Percentiles rank a stretch among this genome's conserved stretches.
phyloP scores from a whole-genome alignment of 768 basidiomycete genomes.

The Suillus paluster region DNA sequence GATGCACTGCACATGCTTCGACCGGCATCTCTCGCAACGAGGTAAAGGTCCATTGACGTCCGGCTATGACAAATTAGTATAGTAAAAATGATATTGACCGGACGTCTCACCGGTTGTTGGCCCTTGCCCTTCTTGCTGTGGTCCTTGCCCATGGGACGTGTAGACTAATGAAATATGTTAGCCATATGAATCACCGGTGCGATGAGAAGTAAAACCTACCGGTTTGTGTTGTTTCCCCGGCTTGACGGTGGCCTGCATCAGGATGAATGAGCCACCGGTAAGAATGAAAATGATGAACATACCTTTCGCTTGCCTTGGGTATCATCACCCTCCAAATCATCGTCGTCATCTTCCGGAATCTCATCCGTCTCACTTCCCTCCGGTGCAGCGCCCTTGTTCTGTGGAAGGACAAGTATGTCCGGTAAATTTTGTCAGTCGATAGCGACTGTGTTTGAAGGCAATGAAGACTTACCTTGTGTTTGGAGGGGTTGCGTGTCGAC shows the following conservation, averaged over 20 bases:
- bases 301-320: neutral
- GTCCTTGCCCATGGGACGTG: too few relatives aligned
- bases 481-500: neutral
- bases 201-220: neutral
- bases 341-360: neutral
- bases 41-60: neutral
- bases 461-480: too few relatives aligned
- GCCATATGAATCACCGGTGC: too few relatives aligned
- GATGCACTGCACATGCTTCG: neutral
- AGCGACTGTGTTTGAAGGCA: too few relatives aligned
- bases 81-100: neutral
- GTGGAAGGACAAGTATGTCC: neutral
- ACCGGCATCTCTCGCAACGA: neutral
- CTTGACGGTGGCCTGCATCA: neutral
- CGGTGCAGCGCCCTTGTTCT: neutral
- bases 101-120: neutral
- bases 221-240: neutral
- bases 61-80: neutral
- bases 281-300: neutral
- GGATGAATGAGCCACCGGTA: neutral
- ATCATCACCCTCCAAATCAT: neutral
- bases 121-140: neutral
- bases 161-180: neutral
- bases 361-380: neutral
- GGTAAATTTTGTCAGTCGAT: too few relatives aligned